phyloP scores from a whole-genome alignment of 208 protist genomes.

The Trichomonas vaginalis region DNA sequence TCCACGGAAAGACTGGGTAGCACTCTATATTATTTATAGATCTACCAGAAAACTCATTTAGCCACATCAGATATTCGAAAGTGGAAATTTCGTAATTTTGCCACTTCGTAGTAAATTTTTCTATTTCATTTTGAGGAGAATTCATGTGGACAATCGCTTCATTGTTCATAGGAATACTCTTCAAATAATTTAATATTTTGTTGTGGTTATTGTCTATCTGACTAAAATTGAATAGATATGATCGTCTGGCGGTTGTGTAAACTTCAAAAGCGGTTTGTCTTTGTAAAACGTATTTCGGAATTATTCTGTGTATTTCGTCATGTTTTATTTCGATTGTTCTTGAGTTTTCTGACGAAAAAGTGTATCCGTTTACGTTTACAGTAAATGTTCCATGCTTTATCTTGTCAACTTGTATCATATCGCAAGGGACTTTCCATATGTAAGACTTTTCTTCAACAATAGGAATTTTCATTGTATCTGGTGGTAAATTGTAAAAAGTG shows the following conservation, averaged over 20 bases:
- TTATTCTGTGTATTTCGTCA: background rate
- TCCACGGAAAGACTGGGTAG: conserved; percentile 4
- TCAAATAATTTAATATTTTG: background rate
- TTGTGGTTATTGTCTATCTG: background rate
- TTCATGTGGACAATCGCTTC: background rate
- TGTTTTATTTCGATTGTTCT: background rate
- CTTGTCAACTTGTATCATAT: background rate
- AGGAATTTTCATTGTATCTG: background rate
- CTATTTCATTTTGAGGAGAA: background rate
- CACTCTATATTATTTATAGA: background rate
- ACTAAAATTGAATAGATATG: background rate
- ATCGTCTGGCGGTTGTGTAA: background rate
- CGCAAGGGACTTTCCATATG: background rate
- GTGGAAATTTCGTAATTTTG: background rate
- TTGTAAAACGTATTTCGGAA: background rate
- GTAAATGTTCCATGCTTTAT: background rate
- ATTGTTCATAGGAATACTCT: background rate
- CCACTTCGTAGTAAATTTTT: background rate
- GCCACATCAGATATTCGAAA: conserved; percentile 4
- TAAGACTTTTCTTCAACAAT: background rate
- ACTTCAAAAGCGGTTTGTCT: background rate
- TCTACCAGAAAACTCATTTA: background rate
- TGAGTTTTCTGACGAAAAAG: background rate
- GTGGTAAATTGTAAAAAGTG: background rate
- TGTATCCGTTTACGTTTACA: background rate